phyloP scores from a whole-genome alignment of 163 green algal species.

The Chlorella variabilis region DNA sequence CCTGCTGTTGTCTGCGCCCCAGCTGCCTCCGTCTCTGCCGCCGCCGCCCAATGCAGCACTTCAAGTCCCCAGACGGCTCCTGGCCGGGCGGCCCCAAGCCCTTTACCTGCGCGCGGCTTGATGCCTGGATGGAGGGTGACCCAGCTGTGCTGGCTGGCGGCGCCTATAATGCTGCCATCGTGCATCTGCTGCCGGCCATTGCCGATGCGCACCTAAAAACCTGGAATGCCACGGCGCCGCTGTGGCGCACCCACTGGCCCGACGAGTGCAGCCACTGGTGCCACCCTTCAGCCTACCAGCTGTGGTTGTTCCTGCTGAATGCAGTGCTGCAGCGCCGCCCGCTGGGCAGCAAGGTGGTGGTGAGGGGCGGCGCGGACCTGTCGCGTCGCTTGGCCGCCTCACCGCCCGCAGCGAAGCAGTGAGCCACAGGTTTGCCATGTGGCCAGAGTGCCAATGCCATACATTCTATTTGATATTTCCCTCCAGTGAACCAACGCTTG shows the following conservation, averaged over 20 bases:
- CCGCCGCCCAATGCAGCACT: conserved; percentile 42
- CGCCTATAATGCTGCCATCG: not conserved
- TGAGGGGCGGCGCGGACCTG: not conserved
- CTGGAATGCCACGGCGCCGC: conserved; percentile 23
- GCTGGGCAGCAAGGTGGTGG: conserved; percentile 15
- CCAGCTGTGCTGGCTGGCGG: not conserved
- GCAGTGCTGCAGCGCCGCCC: not conserved
- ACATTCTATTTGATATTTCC: too few relatives aligned
- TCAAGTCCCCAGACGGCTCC: not conserved
- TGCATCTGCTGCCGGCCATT: not conserved
- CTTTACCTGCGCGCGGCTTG: not conserved
- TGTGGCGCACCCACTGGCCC: conserved; percentile 14
- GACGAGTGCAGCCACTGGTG: conserved; percentile 45
- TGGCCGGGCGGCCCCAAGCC: conserved; percentile 2
- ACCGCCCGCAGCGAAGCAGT: too few relatives aligned
- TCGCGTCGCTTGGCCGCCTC: too few relatives aligned
- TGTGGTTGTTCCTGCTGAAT: conserved; percentile 40
- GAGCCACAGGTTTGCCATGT: too few relatives aligned
- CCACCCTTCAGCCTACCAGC: conserved; percentile 36
- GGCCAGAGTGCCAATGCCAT: too few relatives aligned
- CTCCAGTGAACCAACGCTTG: too few relatives aligned
- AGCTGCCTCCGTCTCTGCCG: too few relatives aligned
- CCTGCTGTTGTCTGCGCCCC: too few relatives aligned
- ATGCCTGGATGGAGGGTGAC: conserved; percentile 4
- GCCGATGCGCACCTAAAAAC: not conserved